A percentile compares a stretch with the other conserved stretches of the same genome.
Evolutionary conservation across 331 rosid species (phyloP).

Genomic region (Cydonia oblonga): DNA sequence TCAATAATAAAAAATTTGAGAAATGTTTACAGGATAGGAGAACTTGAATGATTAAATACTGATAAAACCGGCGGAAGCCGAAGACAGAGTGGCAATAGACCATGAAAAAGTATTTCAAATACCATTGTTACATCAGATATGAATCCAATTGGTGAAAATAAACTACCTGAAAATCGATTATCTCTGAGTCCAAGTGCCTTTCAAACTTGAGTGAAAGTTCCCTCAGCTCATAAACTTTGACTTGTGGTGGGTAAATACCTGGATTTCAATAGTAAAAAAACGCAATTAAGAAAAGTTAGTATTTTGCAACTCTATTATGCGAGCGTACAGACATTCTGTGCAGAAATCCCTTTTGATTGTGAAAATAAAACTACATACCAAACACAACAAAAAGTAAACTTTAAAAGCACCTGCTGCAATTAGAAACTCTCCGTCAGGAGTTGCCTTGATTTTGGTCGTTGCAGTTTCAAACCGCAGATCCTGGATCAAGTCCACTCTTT

Average conservation of each 20-base stretch:
- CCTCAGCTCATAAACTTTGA: conserved; percentile 75
- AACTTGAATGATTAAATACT: background rate
- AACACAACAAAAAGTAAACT: background rate
- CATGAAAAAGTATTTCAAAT: background rate
- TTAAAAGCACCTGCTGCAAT: conserved; percentile 67
- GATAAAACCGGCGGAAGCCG: background rate
- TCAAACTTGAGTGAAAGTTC: conserved; percentile 82
- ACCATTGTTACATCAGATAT: background rate
- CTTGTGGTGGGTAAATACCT: conserved; percentile 96
- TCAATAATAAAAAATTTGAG: background rate
- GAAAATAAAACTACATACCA: background rate
- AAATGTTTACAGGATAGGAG: background rate
- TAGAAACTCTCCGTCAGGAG: conserved; percentile 78
- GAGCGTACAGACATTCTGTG: background rate
- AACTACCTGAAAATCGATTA: conserved; percentile 78
- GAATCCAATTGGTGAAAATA: background rate
- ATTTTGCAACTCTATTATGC: background rate
- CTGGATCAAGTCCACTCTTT: conserved; percentile 56
- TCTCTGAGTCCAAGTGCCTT: conserved; percentile 88
- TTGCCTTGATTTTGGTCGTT: conserved; percentile 69
- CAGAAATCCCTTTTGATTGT: background rate
- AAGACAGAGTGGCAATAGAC: background rate
- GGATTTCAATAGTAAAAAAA: conserved; percentile 16
- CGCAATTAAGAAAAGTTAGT: background rate
- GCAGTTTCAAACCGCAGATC: conserved; percentile 76